phyloP scores from a whole-genome alignment of 2,329 filamentous ascomycete species.

The Colletotrichum cereale region DNA sequence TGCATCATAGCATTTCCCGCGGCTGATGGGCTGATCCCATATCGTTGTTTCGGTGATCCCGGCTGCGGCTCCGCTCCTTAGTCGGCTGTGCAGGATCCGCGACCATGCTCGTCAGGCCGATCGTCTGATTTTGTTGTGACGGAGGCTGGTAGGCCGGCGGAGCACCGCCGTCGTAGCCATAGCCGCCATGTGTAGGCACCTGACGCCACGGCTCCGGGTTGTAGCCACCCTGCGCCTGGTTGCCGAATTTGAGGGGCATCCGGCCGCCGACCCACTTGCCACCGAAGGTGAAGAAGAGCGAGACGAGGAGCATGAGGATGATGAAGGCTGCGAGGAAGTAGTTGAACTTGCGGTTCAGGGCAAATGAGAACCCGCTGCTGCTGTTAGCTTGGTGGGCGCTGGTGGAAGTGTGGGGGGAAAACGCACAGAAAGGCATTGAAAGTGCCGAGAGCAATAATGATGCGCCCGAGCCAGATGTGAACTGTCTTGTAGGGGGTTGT shows the following conservation, averaged over 20 bases:
- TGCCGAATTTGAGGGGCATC: slow-evolving; percentile 21
- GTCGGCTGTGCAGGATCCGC: slow-evolving; percentile 30
- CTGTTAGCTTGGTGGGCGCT: slow-evolving; percentile 25
- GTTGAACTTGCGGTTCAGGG: slow-evolving; percentile 61
- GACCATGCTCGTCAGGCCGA: slow-evolving; percentile 38
- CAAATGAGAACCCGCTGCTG: slow-evolving; percentile 68
- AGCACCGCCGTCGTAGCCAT: slow-evolving; percentile 26
- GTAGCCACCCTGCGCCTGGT: slow-evolving; percentile 29
- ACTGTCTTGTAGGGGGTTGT: slow-evolving; percentile 64
- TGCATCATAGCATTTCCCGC: slow-evolving; percentile 36
- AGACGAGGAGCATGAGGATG: slow-evolving; percentile 53
- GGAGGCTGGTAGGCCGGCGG: slow-evolving; percentile 35
- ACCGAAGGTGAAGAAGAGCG: slow-evolving; percentile 52
- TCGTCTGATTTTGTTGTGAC: slow-evolving; percentile 29
- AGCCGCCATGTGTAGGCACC: slow-evolving; percentile 26
- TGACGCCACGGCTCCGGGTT: slow-evolving; percentile 41
- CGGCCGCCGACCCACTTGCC: slow-evolving; percentile 44
- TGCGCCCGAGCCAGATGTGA: slow-evolving; percentile 70
- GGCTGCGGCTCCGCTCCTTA: slow-evolving; percentile 36
- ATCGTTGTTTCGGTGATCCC: slow-evolving; percentile 36
- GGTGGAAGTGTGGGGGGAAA: not conserved
- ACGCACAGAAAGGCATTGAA: slow-evolving; percentile 69
- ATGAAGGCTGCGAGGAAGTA: slow-evolving; percentile 62
- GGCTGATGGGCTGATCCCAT: slow-evolving; percentile 38
- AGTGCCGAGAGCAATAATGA: slow-evolving; percentile 65